A percentile compares a stretch with the other conserved stretches of the same genome.
These are phyloP conservation scores for Aspergillus pseudonomiae DNA, from an alignment of 2,329 filamentous ascomycete species.

Conservation along the genomic window DNA sequence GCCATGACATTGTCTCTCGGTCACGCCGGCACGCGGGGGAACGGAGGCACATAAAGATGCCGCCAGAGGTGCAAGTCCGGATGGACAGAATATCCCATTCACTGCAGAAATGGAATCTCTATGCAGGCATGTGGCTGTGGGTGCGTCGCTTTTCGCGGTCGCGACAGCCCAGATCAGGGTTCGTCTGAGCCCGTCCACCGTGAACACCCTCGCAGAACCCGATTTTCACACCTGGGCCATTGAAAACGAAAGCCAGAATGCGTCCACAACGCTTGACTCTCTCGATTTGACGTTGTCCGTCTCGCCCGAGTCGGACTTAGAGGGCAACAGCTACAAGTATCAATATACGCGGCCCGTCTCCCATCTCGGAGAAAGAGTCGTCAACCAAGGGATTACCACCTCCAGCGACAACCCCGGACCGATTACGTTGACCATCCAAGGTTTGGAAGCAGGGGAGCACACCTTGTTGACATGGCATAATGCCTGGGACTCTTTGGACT, in stretches of 20 bases:
- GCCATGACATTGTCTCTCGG: background rate
- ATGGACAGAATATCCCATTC: background rate
- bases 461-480: conserved; percentile 14
- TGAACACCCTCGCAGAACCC: conserved; percentile 7
- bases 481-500: conserved; percentile 8
- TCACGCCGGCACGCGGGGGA: background rate
- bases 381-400: conserved; percentile 13
- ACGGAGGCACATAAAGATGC: background rate
- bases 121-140: background rate
- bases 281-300: conserved; percentile 6
- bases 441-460: conserved; percentile 10
- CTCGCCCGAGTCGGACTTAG: conserved; percentile 6
- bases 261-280: background rate
- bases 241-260: conserved; percentile 10
- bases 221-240: conserved; percentile 11
- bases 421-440: conserved; percentile 6
- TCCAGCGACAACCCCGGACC: conserved; percentile 6
- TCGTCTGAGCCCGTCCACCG: conserved; percentile 7
- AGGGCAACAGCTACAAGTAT: conserved; percentile 16
- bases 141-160: background rate
- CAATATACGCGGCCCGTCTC: conserved; percentile 13
- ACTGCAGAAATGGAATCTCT: background rate
- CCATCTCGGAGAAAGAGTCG: conserved; percentile 14
- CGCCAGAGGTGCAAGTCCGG: background rate
- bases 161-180: conserved; percentile 8